These are phyloP conservation scores for Anethum foeniculum DNA, from an alignment of 140 eudicot species.

Conservation along the genomic window DNA sequence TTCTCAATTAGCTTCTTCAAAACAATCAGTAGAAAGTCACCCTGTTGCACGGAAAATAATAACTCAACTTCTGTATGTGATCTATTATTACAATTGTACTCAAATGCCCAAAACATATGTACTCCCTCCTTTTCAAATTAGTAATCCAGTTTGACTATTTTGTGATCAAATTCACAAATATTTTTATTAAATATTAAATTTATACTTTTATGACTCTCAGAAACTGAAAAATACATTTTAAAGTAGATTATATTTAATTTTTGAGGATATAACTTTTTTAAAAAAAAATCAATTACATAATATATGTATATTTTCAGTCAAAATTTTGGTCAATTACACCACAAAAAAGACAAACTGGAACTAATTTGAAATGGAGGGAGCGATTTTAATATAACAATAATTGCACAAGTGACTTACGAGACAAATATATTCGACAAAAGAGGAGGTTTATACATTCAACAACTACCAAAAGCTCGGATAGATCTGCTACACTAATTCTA, in stretches of 20 bases:
- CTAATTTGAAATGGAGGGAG: not conserved
- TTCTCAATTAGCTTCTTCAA: slow-evolving; percentile 77
- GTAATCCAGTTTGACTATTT: too few species aligned
- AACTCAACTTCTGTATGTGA: slow-evolving; percentile 1
- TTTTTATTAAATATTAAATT: too few species aligned
- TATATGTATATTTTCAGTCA: too few species aligned
- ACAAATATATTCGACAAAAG: not conserved
- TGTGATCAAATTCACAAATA: too few species aligned
- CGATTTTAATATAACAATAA: not conserved
- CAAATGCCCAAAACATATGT: not conserved
- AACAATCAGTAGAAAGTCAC: slow-evolving; percentile 88
- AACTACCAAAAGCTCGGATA: not conserved
- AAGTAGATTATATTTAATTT: too few species aligned
- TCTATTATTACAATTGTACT: not conserved
- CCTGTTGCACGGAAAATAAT: slow-evolving; percentile 44
- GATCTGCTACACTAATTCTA: not conserved
- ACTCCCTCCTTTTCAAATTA: too few species aligned
- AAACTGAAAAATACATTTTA: too few species aligned
- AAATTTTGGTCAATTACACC: too few species aligned
- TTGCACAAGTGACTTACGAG: not conserved
- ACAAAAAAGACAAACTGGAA: too few species aligned
- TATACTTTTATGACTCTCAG: too few species aligned
- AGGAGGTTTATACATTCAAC: not conserved
- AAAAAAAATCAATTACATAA: too few species aligned
- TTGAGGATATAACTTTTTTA: too few species aligned